Conservation (phyloP, 352 stramenopile genomes). For the Phytophthora aleatoria region DNA sequence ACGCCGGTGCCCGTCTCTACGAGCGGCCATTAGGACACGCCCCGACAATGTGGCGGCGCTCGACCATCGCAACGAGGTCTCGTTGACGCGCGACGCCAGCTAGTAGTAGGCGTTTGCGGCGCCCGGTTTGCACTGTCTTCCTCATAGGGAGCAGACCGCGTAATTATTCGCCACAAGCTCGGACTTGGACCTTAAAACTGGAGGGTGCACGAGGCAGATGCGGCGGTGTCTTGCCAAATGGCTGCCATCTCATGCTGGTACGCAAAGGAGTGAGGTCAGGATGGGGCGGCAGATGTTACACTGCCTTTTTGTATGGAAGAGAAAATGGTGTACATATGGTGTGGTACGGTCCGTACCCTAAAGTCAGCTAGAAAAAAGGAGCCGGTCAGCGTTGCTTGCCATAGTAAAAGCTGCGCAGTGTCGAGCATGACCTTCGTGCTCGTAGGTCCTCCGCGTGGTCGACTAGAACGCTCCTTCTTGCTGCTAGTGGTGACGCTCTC, state of each 20-base stretch:
- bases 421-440: conserved; percentile 16
- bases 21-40: conserved; percentile 26
- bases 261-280: not conserved
- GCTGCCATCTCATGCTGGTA: not conserved
- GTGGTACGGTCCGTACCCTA: conserved; percentile 23
- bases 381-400: conserved; percentile 10
- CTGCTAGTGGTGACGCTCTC: conserved; percentile 12
- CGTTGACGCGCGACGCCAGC: not conserved
- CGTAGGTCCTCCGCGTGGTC: conserved; percentile 6
- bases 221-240: not conserved
- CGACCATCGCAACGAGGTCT: conserved; percentile 16
- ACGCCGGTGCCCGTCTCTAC: conserved; percentile 18
- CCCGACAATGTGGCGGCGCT: conserved; percentile 21
- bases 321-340: conserved; percentile 22
- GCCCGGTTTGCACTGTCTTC: not conserved
- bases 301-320: conserved; percentile 17
- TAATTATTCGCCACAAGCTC: not conserved
- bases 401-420: conserved; percentile 19
- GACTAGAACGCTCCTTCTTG: conserved; percentile 7
- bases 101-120: not conserved
- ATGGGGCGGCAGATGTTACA: conserved; percentile 15
- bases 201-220: conserved; percentile 2
- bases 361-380: conserved; percentile 21
- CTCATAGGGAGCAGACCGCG: too few relatives aligned
- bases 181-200: not conserved